Evolutionary conservation across 164 flowering plant species (phyloP).

Genomic region (Vitis rotundifolia): DNA sequence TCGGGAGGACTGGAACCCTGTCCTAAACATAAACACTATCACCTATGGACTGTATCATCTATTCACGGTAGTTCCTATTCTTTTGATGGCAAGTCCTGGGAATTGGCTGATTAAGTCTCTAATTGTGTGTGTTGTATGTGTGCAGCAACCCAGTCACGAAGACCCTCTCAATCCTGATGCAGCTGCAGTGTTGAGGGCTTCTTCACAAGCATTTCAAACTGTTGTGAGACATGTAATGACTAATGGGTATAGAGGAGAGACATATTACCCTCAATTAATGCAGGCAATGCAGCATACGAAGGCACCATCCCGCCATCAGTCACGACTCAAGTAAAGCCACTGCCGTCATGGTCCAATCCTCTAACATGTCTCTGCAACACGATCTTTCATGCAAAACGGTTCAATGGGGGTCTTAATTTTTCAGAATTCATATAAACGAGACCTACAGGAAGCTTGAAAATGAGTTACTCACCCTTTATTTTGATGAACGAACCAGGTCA

Average conservation of each 20-base stretch:
- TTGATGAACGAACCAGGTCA: too few species aligned
- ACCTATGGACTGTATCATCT: constrained; percentile 47
- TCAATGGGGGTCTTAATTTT: too few species aligned
- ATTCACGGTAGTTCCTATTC: constrained; percentile 30
- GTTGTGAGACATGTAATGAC: constrained; percentile 42
- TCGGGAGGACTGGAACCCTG: constrained; percentile 57
- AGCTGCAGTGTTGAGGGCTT: constrained; percentile 42
- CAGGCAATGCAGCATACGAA: constrained; percentile 11
- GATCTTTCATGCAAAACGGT: too few species aligned
- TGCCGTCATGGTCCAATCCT: too few species aligned
- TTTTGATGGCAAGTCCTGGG: background rate
- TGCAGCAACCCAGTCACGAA: constrained; percentile 49
- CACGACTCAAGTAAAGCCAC: too few species aligned
- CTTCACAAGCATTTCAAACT: constrained; percentile 35
- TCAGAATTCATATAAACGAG: too few species aligned
- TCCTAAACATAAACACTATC: constrained; percentile 46
- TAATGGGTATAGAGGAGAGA: constrained; percentile 43
- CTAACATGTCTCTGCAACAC: too few species aligned
- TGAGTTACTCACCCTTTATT: too few species aligned
- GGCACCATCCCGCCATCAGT: too few species aligned
- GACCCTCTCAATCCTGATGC: constrained; percentile 52
- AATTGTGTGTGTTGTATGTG: background rate
- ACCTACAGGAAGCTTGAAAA: too few species aligned
- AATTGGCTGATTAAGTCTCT: background rate
- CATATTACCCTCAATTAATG: constrained; percentile 20